Evolutionary conservation across 2,329 filamentous ascomycete species (phyloP).

Genomic region (Emydomyces testavorans): DNA sequence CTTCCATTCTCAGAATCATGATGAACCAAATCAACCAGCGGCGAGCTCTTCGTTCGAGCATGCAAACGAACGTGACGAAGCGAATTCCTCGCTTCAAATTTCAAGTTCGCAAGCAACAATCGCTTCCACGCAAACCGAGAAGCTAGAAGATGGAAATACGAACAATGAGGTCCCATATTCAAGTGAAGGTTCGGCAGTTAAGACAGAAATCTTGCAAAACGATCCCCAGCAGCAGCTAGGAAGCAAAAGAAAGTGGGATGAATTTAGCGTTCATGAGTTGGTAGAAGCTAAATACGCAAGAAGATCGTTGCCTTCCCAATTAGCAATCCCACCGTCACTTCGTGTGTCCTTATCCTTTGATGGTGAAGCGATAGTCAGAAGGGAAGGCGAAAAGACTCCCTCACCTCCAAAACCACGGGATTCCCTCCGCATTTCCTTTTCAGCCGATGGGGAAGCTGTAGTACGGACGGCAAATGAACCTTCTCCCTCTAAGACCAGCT

Average conservation of each 20-base stretch:
- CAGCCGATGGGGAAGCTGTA: conserved; percentile 82
- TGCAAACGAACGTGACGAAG: background rate
- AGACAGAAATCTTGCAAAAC: conserved; percentile 16
- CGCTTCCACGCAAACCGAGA: conserved; percentile 14
- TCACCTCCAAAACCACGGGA: conserved; percentile 33
- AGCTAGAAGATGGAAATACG: conserved; percentile 15
- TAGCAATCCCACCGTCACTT: conserved; percentile 25
- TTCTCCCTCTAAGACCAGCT: conserved; percentile 50
- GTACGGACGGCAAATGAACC: conserved; percentile 58
- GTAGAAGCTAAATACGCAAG: background rate
- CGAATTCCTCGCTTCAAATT: background rate
- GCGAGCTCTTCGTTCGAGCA: background rate
- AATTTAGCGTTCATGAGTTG: conserved; percentile 5
- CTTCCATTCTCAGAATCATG: background rate
- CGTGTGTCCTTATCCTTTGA: conserved; percentile 34
- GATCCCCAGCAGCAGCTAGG: conserved; percentile 3
- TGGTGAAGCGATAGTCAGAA: conserved; percentile 30
- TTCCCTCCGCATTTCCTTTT: conserved; percentile 66
- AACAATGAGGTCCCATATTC: conserved; percentile 11
- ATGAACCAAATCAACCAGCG: background rate
- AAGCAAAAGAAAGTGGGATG: conserved; percentile 14
- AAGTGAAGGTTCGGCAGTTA: background rate
- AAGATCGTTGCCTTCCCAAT: conserved; percentile 7
- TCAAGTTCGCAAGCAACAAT: conserved; percentile 5
- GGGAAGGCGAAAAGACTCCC: conserved; percentile 31